A percentile compares a stretch with the other conserved stretches of the same genome.
These are phyloP conservation scores for Corymbia calophylla DNA, from an alignment of 441 rosid genomes.

Conservation along the genomic window DNA sequence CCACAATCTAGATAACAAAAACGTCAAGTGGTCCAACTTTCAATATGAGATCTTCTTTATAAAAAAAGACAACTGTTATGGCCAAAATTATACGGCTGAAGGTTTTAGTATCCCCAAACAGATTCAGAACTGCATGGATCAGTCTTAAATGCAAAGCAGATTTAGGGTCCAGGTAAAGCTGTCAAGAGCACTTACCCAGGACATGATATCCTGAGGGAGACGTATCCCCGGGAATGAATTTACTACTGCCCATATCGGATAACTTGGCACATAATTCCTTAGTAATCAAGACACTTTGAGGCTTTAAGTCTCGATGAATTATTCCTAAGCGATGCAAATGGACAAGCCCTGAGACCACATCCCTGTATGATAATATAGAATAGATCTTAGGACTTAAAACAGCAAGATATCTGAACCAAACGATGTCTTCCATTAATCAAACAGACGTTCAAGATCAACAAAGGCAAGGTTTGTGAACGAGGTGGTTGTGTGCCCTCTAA, in stretches of 20 bases:
- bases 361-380: conserved; percentile 27
- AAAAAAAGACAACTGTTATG: background rate
- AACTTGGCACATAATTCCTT: conserved; percentile 77
- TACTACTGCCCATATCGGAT: conserved; percentile 96
- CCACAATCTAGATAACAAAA: too few species aligned
- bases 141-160: background rate
- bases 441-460: background rate
- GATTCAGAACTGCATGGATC: background rate
- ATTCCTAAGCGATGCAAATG: conserved; percentile 90
- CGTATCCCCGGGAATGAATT: conserved; percentile 55
- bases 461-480: conserved; percentile 17
- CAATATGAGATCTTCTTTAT: background rate
- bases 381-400: background rate
- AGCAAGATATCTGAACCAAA: background rate
- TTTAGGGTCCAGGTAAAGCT: background rate
- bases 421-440: background rate
- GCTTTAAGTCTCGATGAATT: conserved; percentile 88
- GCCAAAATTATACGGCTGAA: background rate
- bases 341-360: conserved; percentile 73
- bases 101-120: background rate
- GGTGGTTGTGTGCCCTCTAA: background rate
- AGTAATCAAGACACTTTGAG: conserved; percentile 80
- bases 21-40: background rate
- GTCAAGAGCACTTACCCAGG: conserved; percentile 40
- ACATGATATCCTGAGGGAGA: conserved; percentile 73